Evolutionary conservation across 1,139 yeast species (phyloP).

Genomic region (Nakaseomyces nivariensis): DNA sequence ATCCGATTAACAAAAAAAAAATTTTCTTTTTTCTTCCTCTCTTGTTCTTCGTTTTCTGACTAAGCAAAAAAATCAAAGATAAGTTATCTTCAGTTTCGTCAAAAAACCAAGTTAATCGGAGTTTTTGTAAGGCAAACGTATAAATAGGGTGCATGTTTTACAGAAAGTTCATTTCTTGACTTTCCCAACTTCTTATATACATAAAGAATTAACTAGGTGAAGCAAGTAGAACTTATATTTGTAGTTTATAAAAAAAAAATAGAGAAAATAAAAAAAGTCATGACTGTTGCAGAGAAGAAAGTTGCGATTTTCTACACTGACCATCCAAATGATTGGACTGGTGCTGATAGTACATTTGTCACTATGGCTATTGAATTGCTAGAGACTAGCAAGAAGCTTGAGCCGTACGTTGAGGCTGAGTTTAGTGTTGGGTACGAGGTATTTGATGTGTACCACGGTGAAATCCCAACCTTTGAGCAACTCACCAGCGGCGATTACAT

Average conservation of each 20-base stretch:
- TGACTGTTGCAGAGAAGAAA: slow-evolving; percentile 9
- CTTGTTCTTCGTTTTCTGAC: neutral
- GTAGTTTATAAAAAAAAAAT: too few relatives aligned
- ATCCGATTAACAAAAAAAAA: neutral
- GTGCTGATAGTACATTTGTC: slow-evolving; percentile 20
- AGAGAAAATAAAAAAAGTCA: neutral
- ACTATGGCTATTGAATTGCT: slow-evolving; percentile 19
- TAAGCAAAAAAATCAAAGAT: neutral
- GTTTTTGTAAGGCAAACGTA: neutral
- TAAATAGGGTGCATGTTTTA: too few relatives aligned
- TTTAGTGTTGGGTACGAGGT: slow-evolving; percentile 12
- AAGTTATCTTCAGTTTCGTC: neutral
- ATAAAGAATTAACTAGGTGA: too few relatives aligned
- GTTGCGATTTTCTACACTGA: slow-evolving; percentile 26
- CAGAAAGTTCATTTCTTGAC: too few relatives aligned
- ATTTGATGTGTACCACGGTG: slow-evolving; percentile 15
- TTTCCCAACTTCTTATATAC: too few relatives aligned
- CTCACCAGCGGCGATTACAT: slow-evolving; percentile 9
- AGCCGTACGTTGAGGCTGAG: slow-evolving; percentile 6
- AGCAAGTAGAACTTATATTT: too few relatives aligned
- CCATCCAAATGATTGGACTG: slow-evolving; percentile 15
- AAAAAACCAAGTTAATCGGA: neutral
- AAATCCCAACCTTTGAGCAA: slow-evolving; percentile 20
- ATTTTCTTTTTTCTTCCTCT: neutral
- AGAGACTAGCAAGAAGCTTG: slow-evolving; percentile 10